These are phyloP conservation scores for Orobanche coerulescens DNA, from an alignment of 257 asterid species.

Conservation along the genomic window DNA sequence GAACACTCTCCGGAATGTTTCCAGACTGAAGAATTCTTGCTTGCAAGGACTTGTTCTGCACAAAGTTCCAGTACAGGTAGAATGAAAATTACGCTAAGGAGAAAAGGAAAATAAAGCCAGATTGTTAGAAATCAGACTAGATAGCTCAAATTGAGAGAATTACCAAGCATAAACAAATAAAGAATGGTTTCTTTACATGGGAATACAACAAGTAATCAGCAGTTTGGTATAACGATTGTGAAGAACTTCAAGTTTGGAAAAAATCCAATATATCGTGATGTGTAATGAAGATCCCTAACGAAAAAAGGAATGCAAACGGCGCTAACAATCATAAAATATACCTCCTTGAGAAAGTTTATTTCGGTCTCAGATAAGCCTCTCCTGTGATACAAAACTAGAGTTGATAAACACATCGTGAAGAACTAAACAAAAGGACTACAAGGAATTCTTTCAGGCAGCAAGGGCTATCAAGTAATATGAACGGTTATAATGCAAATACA, in stretches of 20 bases:
- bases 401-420: slow-evolving; percentile 19
- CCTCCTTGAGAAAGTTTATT: slow-evolving; percentile 77
- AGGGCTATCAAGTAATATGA: background rate
- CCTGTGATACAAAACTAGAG: slow-evolving; percentile 45
- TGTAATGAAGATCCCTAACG: slow-evolving; percentile 7
- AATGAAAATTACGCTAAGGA: background rate
- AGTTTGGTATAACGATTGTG: background rate
- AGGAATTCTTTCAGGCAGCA: background rate
- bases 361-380: slow-evolving; percentile 89
- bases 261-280: background rate
- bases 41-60: slow-evolving; percentile 83
- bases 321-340: slow-evolving; percentile 24
- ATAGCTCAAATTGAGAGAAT: slow-evolving; percentile 13
- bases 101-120: background rate
- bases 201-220: background rate
- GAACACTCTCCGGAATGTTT: slow-evolving; percentile 59
- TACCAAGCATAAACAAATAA: slow-evolving; percentile 13
- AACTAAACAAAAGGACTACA: slow-evolving; percentile 2
- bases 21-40: slow-evolving; percentile 75
- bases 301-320: slow-evolving; percentile 3
- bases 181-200: background rate
- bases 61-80: slow-evolving; percentile 10
- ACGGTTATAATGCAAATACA: slow-evolving; percentile 5
- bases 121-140: background rate
- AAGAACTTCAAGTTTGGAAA: slow-evolving; percentile 2